phyloP scores from a whole-genome alignment of 140 eudicot species.

The Oenanthe javanica region DNA sequence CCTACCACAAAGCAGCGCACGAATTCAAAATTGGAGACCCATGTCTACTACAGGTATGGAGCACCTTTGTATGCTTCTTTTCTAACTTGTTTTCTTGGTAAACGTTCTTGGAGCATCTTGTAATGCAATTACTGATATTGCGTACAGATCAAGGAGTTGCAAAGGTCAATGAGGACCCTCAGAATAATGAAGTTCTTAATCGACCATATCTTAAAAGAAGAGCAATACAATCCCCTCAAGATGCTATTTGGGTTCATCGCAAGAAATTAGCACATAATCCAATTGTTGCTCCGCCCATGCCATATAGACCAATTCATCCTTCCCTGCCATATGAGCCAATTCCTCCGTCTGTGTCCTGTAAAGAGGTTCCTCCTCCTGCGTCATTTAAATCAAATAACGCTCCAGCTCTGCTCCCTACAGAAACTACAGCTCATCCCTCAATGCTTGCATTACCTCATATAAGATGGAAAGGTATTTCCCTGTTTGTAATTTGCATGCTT shows the following conservation, averaged over 20 bases:
- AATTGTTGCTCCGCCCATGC: constrained; percentile 10
- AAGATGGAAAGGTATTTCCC: not conserved
- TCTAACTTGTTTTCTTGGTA: not conserved
- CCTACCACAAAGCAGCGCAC: constrained; percentile 15
- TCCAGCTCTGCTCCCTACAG: not conserved
- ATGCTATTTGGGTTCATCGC: constrained; percentile 38
- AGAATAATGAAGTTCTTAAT: constrained; percentile 9
- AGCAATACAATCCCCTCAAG: constrained; percentile 34
- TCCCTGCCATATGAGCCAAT: not conserved
- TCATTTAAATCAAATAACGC: not conserved
- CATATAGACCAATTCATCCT: not conserved
- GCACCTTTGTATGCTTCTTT: not conserved
- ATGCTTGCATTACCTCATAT: not conserved
- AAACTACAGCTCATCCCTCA: constrained; percentile 6
- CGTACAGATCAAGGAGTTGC: constrained; percentile 26
- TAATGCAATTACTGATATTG: constrained; percentile 13
- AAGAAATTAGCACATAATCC: constrained; percentile 34
- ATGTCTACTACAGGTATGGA: constrained; percentile 27
- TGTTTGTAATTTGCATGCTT: not conserved
- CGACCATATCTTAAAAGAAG: constrained; percentile 41
- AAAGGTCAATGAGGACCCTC: constrained; percentile 17
- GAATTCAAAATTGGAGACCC: constrained; percentile 19
- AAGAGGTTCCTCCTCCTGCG: not conserved
- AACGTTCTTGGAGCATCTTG: constrained; percentile 12
- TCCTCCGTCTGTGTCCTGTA: not conserved